Evolutionary conservation across 2,329 filamentous ascomycete genomes (phyloP).

Genomic region (Juglanconis sp.): DNA sequence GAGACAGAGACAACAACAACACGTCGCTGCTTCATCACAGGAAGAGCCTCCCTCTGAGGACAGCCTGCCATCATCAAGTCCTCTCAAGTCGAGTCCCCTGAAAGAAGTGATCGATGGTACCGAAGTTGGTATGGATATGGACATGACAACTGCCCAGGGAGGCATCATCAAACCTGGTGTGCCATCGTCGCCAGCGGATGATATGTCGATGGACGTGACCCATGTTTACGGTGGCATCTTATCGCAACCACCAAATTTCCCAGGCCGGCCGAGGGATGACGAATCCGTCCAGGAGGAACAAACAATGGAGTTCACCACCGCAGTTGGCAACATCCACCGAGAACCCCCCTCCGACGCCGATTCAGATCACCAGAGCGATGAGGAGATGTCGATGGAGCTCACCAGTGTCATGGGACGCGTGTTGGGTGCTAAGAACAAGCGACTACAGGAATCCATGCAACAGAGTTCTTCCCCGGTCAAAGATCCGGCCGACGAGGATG

Average conservation of each 20-base stretch:
- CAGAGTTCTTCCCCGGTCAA: constrained; percentile 22
- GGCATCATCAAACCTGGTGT: constrained; percentile 33
- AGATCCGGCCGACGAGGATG: constrained; percentile 24
- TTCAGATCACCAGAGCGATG: constrained; percentile 46
- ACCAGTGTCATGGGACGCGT: constrained; percentile 63
- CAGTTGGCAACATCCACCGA: constrained; percentile 66
- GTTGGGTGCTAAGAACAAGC: constrained; percentile 27
- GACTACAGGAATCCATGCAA: constrained; percentile 11
- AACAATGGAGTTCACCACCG: constrained; percentile 83
- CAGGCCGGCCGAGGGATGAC: constrained; percentile 24
- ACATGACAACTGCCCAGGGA: constrained; percentile 50
- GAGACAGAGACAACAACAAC: constrained; percentile 48
- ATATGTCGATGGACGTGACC: constrained; percentile 94
- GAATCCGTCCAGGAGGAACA: constrained; percentile 49
- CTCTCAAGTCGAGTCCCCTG: constrained; percentile 12
- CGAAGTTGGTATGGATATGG: constrained; percentile 55
- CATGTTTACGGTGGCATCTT: constrained; percentile 78
- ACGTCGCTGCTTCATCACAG: constrained; percentile 25
- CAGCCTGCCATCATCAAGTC: constrained; percentile 11
- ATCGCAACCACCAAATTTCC: constrained; percentile 30
- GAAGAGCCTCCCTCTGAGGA: constrained; percentile 5
- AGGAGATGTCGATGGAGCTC: constrained; percentile 78
- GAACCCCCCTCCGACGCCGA: constrained; percentile 28
- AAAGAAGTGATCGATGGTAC: constrained; percentile 38
- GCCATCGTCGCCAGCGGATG: constrained; percentile 42